Conservation (phyloP, 192 early-diverging fungal genomes). For the Coemansia sp. region DNA sequence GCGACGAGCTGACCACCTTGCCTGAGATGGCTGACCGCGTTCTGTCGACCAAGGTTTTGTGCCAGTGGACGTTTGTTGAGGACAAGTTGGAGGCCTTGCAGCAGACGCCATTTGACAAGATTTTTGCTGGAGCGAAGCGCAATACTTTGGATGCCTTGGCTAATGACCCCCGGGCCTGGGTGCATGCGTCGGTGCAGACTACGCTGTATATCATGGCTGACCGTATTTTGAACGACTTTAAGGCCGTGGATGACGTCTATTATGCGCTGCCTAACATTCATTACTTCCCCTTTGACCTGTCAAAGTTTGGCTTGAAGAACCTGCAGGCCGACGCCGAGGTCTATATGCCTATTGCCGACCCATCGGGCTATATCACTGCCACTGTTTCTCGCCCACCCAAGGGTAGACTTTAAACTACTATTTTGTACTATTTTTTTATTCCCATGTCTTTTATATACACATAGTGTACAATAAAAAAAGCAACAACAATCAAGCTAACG, state of each 20-base stretch:
- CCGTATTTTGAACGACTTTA: conserved; percentile 61
- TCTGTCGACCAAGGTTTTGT: conserved; percentile 72
- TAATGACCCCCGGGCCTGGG: conserved; percentile 63
- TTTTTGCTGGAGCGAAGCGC: conserved; percentile 60
- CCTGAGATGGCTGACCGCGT: conserved; percentile 74
- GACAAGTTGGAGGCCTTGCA: conserved; percentile 17
- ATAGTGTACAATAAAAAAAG: too few species aligned
- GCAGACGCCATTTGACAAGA: conserved; percentile 56
- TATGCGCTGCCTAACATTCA: conserved; percentile 80
- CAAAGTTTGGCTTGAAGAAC: conserved; percentile 73
- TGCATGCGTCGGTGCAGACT: conserved; percentile 76
- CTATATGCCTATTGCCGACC: conserved; percentile 72
- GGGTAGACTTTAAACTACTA: conserved; percentile 28
- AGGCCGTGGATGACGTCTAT: conserved; percentile 59
- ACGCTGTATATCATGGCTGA: conserved; percentile 79
- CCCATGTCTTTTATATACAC: too few species aligned
- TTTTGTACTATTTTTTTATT: background rate
- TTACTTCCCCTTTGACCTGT: conserved; percentile 72
- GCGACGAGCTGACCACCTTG: conserved; percentile 74
- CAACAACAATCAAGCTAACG: too few species aligned
- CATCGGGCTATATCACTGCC: conserved; percentile 74
- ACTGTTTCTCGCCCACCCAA: conserved; percentile 59
- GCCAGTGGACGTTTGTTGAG: conserved; percentile 61
- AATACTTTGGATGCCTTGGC: conserved; percentile 77
- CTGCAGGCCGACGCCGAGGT: conserved; percentile 65